phyloP scores from a whole-genome alignment of 345 rosid genomes.

The Camelina sativa region DNA sequence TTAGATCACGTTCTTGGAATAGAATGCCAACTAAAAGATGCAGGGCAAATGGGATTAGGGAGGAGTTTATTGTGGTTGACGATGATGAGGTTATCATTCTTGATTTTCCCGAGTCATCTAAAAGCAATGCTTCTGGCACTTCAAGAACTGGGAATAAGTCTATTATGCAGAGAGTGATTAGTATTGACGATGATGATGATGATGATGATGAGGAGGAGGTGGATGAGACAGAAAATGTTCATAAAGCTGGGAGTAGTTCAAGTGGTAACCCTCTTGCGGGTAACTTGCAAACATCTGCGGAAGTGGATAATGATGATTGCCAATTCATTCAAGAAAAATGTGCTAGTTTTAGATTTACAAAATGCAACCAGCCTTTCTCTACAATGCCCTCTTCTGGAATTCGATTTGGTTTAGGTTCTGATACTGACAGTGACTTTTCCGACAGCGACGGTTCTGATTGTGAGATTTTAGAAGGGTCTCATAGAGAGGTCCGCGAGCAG shows the following conservation, averaged over 20 bases:
- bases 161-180: conserved; percentile 52
- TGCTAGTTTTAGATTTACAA: conserved; percentile 49
- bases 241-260: conserved; percentile 32
- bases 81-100: conserved; percentile 66
- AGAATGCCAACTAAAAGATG: conserved; percentile 43
- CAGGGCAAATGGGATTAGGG: conserved; percentile 42
- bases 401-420: conserved; percentile 56
- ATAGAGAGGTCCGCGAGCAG: conserved; percentile 57
- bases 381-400: conserved; percentile 41
- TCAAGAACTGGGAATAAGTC: conserved; percentile 42
- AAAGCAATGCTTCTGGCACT: conserved; percentile 47
- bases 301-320: conserved; percentile 52
- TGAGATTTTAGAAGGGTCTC: conserved; percentile 69
- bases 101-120: conserved; percentile 63
- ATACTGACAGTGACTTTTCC: conserved; percentile 45
- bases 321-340: conserved; percentile 49
- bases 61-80: conserved; percentile 67
- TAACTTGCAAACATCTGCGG: conserved; percentile 33
- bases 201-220: conserved; percentile 12
- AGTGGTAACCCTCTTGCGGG: not conserved
- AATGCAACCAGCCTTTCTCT: conserved; percentile 46
- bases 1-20: conserved; percentile 51
- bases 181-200: conserved; percentile 66
- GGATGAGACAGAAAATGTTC: conserved; percentile 33
- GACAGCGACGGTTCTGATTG: conserved; percentile 70